phyloP scores from a whole-genome alignment of 495 filamentous ascomycete species.

The Mytilinidion resinicola region DNA sequence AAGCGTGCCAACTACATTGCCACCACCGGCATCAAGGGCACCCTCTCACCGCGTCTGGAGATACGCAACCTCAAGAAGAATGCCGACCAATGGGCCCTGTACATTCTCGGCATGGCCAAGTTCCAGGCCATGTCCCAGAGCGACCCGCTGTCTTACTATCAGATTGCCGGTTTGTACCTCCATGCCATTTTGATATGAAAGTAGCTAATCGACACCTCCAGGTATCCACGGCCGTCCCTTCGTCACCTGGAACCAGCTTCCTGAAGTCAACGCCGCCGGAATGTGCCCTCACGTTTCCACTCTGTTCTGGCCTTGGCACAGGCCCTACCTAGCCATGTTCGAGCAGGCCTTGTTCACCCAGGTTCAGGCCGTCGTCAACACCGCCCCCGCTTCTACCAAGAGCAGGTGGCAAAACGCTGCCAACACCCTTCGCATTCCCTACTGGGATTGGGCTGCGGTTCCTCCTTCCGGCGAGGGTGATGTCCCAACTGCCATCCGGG shows the following conservation, averaged over 20 bases:
- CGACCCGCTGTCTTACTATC: slow-evolving; percentile 53
- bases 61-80: slow-evolving; percentile 54
- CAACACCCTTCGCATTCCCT: slow-evolving; percentile 22
- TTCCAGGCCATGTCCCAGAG: slow-evolving; percentile 50
- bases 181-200: neutral
- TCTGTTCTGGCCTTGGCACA: slow-evolving; percentile 65
- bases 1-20: slow-evolving; percentile 3
- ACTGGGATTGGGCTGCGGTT: slow-evolving; percentile 25
- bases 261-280: slow-evolving; percentile 47
- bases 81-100: slow-evolving; percentile 52
- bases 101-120: slow-evolving; percentile 49
- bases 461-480: slow-evolving; percentile 14
- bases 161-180: slow-evolving; percentile 46
- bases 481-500: slow-evolving; percentile 20
- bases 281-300: slow-evolving; percentile 60
- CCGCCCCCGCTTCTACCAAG: slow-evolving; percentile 40
- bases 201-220: slow-evolving; percentile 21
- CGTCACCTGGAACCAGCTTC: slow-evolving; percentile 49
- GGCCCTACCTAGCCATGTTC: slow-evolving; percentile 60
- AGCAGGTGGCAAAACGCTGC: slow-evolving; percentile 15
- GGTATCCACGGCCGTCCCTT: slow-evolving; percentile 62
- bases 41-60: slow-evolving; percentile 38
- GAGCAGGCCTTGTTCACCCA: slow-evolving; percentile 56
- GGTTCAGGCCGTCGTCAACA: slow-evolving; percentile 46
- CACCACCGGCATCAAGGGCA: slow-evolving; percentile 23